Base-by-base conservation (phyloP, 2,329 filamentous ascomycete genomes). In the Calonectria naviculata region DNA sequence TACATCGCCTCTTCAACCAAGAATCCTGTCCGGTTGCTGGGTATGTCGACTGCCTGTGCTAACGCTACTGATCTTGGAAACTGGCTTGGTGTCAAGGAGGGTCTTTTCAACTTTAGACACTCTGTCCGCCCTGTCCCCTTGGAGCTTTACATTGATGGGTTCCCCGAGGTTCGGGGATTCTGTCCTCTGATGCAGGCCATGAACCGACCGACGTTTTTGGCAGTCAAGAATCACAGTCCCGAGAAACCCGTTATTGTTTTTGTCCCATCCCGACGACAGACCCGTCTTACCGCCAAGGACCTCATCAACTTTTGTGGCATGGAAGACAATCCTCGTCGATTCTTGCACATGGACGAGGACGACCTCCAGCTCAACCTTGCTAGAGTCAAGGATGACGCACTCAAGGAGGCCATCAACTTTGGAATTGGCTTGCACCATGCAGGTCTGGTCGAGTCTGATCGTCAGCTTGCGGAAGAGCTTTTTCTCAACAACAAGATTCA, bases 31-130 rank as follows among this genome's bases (percentile, higher is more conserved):
- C 91, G 97, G 5, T 87, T 99, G 6, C 89, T 99, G 73, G 97
- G 97, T n/a, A 99, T 99, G 97, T 99, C 97, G 2, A 99, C 97
- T 21, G 97, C 97, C 12, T 98, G 96, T 78, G 97, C 97, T 17
- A 99, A 99, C 80, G 97, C 97, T 2, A 94, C 91, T 17, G 97
- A 99, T 81, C 88, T 99, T 41, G 97, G 90, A 2, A 98, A 98
- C 79, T 99, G 97, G 97, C 89, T 99, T 3, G 97, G 97, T 56
- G 97, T 99, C 44, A 98, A 98, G 80, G 94, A 98, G 79, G 96
- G 93, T 0, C 84, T 99, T 28, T 99, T 97, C 89, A 99, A 99
- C 83, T 99, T 99, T 84, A 91, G 95, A 31, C 97, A 99, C 80
- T 98, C 95, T 0, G 97, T 99, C 41, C 94, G 97, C 28, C 97